Evolutionary conservation across 192 early-diverging fungal species (phyloP).

Genomic region (Linnemannia zychae): DNA sequence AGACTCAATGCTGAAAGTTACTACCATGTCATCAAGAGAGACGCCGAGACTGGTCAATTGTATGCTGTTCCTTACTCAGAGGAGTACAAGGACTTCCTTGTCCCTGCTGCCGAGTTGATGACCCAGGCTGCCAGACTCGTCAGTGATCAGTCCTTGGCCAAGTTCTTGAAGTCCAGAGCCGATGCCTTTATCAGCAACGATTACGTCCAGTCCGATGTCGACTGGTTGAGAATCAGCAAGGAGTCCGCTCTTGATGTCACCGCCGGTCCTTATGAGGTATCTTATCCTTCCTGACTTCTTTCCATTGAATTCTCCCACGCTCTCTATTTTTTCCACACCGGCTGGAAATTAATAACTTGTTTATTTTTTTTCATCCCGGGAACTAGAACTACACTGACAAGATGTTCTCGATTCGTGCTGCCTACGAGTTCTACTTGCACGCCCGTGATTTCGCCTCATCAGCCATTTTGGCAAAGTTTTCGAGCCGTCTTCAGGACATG

Average conservation of each 20-base stretch:
- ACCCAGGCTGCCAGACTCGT: constrained; percentile 70
- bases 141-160: constrained; percentile 65
- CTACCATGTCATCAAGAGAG: constrained; percentile 70
- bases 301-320: background rate
- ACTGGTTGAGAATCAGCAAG: constrained; percentile 77
- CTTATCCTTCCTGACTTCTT: background rate
- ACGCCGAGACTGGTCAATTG: constrained; percentile 53
- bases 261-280: constrained; percentile 78
- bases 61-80: constrained; percentile 65
- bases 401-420: constrained; percentile 72
- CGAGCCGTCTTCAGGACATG: constrained; percentile 71
- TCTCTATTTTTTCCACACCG: background rate
- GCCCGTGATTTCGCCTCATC: constrained; percentile 74
- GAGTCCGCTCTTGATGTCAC: constrained; percentile 75
- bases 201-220: constrained; percentile 76
- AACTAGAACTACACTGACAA: constrained; percentile 73
- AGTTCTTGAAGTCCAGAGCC: constrained; percentile 71
- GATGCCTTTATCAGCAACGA: constrained; percentile 71
- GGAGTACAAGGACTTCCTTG: constrained; percentile 70
- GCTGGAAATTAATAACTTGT: background rate
- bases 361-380: background rate
- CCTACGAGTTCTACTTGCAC: constrained; percentile 78
- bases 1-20: constrained; percentile 71
- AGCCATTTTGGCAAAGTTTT: constrained; percentile 72
- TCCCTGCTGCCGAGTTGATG: constrained; percentile 66